These are phyloP conservation scores for Rozella allomycis DNA, from an alignment of 371 early-diverging fungal genomes.

Conservation along the genomic window DNA sequence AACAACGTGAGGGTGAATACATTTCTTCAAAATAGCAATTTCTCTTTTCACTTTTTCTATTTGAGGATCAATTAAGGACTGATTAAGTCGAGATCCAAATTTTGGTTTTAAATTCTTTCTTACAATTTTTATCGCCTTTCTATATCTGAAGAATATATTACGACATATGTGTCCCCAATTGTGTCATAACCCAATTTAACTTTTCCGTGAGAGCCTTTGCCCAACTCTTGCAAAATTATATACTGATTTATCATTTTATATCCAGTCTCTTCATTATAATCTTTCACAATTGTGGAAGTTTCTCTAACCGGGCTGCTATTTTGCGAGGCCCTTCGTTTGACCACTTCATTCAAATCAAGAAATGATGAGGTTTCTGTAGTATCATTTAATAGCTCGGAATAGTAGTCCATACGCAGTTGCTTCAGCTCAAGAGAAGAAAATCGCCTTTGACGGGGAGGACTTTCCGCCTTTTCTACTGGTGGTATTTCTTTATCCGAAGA, in stretches of 20 bases:
- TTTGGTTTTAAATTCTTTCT: constrained; percentile 47
- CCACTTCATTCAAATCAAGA: no score
- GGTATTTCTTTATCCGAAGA: no score
- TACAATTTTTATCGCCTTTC: constrained; percentile 61
- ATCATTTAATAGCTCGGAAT: no score
- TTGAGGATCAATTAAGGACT: constrained; percentile 29
- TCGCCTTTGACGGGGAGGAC: no score
- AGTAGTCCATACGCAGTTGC: no score
- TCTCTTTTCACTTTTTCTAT: constrained; percentile 77
- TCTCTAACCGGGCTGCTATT: constrained; percentile 45
- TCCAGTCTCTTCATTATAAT: constrained; percentile 58
- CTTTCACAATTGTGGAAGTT: constrained; percentile 47
- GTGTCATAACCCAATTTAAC: constrained; percentile 68
- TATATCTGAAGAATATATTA: no score
- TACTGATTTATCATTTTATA: constrained; percentile 83
- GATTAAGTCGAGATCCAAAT: constrained; percentile 12
- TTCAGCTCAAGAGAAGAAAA: no score
- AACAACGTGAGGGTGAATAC: constrained; percentile 77
- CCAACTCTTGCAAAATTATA: constrained; percentile 69
- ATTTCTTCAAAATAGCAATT: constrained; percentile 85
- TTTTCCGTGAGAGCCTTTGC: constrained; percentile 85
- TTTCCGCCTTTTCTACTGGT: no score
- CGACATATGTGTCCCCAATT: constrained; percentile 52
- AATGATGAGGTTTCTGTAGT: no score
- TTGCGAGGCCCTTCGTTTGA: no score